Base-by-base conservation (phyloP, 2,329 filamentous ascomycete species). In the Claviceps capensis region DNA sequence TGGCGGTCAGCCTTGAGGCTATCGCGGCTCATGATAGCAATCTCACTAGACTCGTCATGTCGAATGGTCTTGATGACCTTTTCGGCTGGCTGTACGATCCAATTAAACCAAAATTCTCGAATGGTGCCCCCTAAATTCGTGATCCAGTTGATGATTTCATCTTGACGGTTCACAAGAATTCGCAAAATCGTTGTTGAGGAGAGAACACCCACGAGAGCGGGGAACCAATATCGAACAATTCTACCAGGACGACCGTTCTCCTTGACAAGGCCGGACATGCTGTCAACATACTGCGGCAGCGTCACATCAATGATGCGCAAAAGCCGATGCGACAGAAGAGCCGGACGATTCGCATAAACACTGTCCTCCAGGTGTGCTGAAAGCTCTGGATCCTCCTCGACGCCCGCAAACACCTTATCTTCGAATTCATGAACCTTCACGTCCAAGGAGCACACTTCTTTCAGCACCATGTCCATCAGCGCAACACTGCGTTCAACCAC, bases 1-100 rank as follows among this genome's bases (percentile, higher is more conserved):
- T 89, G 88, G 36, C 88, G 82, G 64, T 98, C 93, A 1, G 90
- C 89, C 64, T 85, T 83, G 22, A 98, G 77, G 58, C 89, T 96
- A 58, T 91, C 85, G 54, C 88, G 87, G 69, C 89, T 96, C 86
- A 98, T 93, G 58, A 98, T 86, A 45, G 91, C 93, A 57, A 98
- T 91, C 64, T 97, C 91, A 63, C 88, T 95, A 58, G 83, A 85
- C 60, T 87, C 82, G 61, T 97, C 88, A 65, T 97, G 93, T 5
- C 91, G 83, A 58, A 98, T 97, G 0, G 93, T 98, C 48, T 85
- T 83, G 53, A 98, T 79, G 17, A 98, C 76, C 64, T 88, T 91
- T 60, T 81, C 81, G 1, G 82, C 75, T 0, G 93, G 93, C 57
- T 95, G 85, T 11, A 98, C 72, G 3, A 98, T 85, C 93, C 93